Conservation (phyloP, 208 protist genomes). For the Naegleria fowleri region DNA sequence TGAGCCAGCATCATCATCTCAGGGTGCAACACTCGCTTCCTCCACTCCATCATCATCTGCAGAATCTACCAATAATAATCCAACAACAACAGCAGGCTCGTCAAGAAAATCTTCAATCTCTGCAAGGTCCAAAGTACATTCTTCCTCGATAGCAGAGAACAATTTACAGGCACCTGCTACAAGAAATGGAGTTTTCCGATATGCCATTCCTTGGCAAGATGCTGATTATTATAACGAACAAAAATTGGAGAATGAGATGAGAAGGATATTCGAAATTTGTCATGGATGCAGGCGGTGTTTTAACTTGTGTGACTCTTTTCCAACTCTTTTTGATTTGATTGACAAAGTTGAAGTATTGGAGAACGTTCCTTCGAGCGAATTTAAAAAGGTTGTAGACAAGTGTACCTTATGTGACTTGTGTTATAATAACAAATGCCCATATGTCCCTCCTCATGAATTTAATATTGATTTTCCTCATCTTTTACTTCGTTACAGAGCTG, state of each 20-base stretch:
- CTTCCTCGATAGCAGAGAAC: too few species aligned
- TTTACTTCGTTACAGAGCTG: neutral
- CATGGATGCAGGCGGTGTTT: constrained; percentile 36
- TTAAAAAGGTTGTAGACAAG: constrained; percentile 31
- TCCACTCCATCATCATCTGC: too few species aligned
- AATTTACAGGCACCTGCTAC: neutral
- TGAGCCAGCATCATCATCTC: too few species aligned
- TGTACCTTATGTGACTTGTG: constrained; percentile 37
- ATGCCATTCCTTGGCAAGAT: constrained; percentile 34
- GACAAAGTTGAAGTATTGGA: constrained; percentile 32
- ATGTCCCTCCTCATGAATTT: constrained; percentile 32
- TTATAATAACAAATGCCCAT: constrained; percentile 31
- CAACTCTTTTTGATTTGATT: constrained; percentile 33
- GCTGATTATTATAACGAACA: constrained; percentile 34
- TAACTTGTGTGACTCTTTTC: constrained; percentile 34
- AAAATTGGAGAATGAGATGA: constrained; percentile 32
- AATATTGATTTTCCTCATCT: constrained; percentile 35
- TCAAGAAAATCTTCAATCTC: too few species aligned
- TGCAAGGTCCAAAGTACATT: too few species aligned
- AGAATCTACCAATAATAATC: too few species aligned
- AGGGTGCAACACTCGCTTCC: too few species aligned
- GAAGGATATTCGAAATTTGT: constrained; percentile 36
- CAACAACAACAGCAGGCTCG: too few species aligned
- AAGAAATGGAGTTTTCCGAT: constrained; percentile 12
- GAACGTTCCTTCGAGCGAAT: constrained; percentile 23